These are phyloP conservation scores for Trichoderma cornu-damae DNA, from an alignment of 2,329 filamentous ascomycete genomes.

Conservation along the genomic window DNA sequence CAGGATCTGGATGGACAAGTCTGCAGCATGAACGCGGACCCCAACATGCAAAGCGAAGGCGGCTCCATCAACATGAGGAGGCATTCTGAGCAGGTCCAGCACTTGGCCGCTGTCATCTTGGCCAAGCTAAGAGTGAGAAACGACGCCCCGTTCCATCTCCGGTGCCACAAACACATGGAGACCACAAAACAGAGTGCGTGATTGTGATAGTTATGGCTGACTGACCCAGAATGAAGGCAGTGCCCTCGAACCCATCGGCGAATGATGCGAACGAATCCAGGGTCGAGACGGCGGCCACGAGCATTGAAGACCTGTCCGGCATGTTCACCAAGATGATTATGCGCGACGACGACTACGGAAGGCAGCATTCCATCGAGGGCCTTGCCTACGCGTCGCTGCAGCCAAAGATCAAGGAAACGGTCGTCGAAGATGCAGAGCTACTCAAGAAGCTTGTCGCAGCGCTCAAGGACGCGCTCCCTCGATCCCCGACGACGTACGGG, in stretches of 20 bases:
- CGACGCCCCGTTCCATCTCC: background rate
- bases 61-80: constrained; percentile 56
- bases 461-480: constrained; percentile 53
- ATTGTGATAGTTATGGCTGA: constrained; percentile 37
- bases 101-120: constrained; percentile 67
- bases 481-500: constrained; percentile 74
- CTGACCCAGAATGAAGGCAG: constrained; percentile 52
- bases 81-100: constrained; percentile 58
- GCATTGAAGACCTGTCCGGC: constrained; percentile 59
- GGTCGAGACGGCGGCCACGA: constrained; percentile 52
- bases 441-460: constrained; percentile 64
- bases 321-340: constrained; percentile 64
- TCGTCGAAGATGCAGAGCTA: constrained; percentile 64
- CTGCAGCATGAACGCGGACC: constrained; percentile 47
- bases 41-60: constrained; percentile 52
- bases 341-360: constrained; percentile 50
- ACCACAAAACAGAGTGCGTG: background rate
- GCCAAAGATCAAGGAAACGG: constrained; percentile 74
- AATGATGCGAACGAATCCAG: constrained; percentile 39
- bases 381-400: constrained; percentile 88
- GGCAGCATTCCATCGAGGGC: constrained; percentile 76
- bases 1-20: constrained; percentile 58
- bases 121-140: constrained; percentile 60
- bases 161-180: background rate
- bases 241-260: constrained; percentile 41